Evolutionary conservation across 2,329 filamentous ascomycete species (phyloP).

Genomic region (Calonectria hawksworthii): DNA sequence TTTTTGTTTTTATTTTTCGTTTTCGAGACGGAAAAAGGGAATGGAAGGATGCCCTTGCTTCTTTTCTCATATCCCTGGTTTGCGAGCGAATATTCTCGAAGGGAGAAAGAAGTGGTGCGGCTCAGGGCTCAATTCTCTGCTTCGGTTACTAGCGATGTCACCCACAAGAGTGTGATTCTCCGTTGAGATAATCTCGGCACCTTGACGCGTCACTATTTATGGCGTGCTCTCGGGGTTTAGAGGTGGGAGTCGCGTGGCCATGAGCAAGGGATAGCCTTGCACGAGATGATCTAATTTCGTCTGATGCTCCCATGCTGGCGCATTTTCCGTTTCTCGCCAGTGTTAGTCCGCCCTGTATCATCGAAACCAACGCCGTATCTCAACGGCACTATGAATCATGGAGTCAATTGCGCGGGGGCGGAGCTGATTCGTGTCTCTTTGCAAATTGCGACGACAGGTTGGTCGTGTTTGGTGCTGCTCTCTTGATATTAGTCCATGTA

Average conservation of each 20-base stretch:
- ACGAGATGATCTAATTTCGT: background rate
- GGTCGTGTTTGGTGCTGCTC: background rate
- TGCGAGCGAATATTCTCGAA: no score
- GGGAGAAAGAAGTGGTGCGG: background rate
- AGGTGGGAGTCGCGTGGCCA: background rate
- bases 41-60: no score
- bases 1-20: background rate
- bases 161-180: background rate
- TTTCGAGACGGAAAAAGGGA: no score
- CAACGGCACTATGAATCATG: background rate
- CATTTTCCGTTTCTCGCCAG: background rate
- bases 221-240: background rate
- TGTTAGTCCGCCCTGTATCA: background rate
- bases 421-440: constrained; percentile 7
- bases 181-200: background rate
- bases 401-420: background rate
- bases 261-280: background rate
- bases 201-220: background rate
- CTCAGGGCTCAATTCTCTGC: background rate
- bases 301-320: background rate
- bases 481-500: background rate
- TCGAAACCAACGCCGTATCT: background rate
- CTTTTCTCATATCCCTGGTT: no score
- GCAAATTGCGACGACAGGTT: background rate
- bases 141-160: background rate